Evolutionary conservation across 805 yeast species (phyloP).

Genomic region (Cyberlindnera lachancei): DNA sequence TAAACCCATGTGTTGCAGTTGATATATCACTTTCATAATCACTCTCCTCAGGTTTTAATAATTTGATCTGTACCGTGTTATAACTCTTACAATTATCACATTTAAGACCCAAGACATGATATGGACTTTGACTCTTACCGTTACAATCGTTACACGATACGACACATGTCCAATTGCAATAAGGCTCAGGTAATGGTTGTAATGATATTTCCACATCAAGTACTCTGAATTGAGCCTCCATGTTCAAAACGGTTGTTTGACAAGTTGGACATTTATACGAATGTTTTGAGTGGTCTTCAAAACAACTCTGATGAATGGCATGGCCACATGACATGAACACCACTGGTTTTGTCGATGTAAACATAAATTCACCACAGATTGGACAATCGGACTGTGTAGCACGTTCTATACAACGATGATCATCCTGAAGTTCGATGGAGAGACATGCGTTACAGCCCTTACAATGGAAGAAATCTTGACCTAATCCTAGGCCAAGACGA

Average conservation of each 20-base stretch:
- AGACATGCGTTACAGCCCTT: slow-evolving; percentile 84
- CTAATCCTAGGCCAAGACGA: slow-evolving; percentile 80
- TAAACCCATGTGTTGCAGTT: slow-evolving; percentile 14
- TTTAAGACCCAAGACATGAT: slow-evolving; percentile 80
- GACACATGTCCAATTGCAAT: slow-evolving; percentile 66
- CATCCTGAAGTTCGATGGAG: slow-evolving; percentile 66
- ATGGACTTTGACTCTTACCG: slow-evolving; percentile 66
- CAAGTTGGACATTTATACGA: slow-evolving; percentile 90
- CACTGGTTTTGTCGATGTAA: slow-evolving; percentile 72
- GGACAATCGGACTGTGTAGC: slow-evolving; percentile 91
- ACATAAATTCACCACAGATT: slow-evolving; percentile 85
- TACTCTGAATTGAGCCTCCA: slow-evolving; percentile 83
- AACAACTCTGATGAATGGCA: slow-evolving; percentile 83
- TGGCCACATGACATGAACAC: slow-evolving; percentile 95
- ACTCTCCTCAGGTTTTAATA: slow-evolving; percentile 60
- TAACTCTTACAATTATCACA: slow-evolving; percentile 85
- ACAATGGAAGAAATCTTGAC: slow-evolving; percentile 88
- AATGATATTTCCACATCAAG: slow-evolving; percentile 74
- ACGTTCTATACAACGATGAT: slow-evolving; percentile 79
- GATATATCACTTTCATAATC: slow-evolving; percentile 24
- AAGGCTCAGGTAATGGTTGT: slow-evolving; percentile 76
- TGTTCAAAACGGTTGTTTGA: slow-evolving; percentile 73
- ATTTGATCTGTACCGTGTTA: slow-evolving; percentile 68
- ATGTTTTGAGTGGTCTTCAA: slow-evolving; percentile 71
- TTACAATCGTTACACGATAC: slow-evolving; percentile 83